These are phyloP conservation scores for Skeletonema menzelii DNA, from an alignment of 108 stramenopile genomes.

Conservation along the genomic window DNA sequence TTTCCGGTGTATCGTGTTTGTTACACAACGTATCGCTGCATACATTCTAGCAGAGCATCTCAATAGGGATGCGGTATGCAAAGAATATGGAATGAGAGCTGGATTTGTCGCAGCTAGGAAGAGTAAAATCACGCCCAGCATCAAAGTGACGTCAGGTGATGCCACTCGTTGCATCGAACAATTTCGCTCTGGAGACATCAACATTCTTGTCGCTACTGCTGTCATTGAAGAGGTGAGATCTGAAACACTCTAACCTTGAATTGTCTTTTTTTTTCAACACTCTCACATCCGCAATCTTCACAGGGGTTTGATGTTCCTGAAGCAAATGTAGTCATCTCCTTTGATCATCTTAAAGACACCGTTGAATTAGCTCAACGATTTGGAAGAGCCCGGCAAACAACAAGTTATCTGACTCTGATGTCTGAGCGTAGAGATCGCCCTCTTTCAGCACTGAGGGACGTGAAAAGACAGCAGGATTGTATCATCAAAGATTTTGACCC, in stretches of 20 bases:
- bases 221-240: conserved; percentile 39
- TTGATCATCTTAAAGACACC: conserved; percentile 45
- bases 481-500: conserved; percentile 44
- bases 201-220: conserved; percentile 39
- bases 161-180: conserved; percentile 30
- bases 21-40: conserved; percentile 35
- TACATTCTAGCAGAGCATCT: conserved; percentile 29
- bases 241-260: background rate
- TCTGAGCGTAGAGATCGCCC: conserved; percentile 46
- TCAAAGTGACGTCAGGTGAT: conserved; percentile 28
- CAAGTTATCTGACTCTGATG: conserved; percentile 35
- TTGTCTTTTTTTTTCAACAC: background rate
- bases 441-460: conserved; percentile 31
- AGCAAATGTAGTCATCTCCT: conserved; percentile 46
- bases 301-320: conserved; percentile 44
- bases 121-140: conserved; percentile 35
- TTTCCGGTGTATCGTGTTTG: conserved; percentile 45
- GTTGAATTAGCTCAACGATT: conserved; percentile 50
- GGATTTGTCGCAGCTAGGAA: conserved; percentile 40
- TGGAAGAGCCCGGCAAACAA: conserved; percentile 36
- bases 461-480: conserved; percentile 32
- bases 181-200: conserved; percentile 31
- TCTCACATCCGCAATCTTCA: background rate
- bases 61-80: conserved; percentile 18
- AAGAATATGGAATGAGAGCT: conserved; percentile 23